Evolutionary conservation across 768 basidiomycete species (phyloP), one percentile per base, ranked within the genome.

Genomic region (Rubroboletus pulcherrimus): DNA sequence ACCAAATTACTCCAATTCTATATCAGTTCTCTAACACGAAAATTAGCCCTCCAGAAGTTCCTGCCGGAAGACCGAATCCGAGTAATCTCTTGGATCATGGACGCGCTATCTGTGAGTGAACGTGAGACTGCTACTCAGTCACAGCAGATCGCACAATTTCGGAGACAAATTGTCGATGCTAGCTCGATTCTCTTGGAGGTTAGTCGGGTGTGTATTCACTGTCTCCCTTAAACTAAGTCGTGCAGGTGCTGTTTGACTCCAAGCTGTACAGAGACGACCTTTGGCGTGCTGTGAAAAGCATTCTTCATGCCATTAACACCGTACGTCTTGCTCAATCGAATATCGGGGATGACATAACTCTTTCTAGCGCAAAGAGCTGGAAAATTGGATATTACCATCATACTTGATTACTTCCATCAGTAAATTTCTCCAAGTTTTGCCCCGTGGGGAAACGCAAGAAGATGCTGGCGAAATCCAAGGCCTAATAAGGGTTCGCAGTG

Each of bases 401-500:
- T 68, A 77, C 59, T 64, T 83, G 39, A 58, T 72, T 26, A 62
- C 70, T 38, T 66, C 71, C 17, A 62, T 81, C 57, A 67, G 63
- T 55, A 69, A 65, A 60, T 64, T 64, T 57, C 44, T 44, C 21
- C 67, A 72, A 64, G 59, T 63, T 34, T 59, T 64, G 53, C 49
- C 67, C 12, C 62, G 55, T 63, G 56, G 61, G 43, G 58, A 62
- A 46, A 54, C 56, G n/a, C 61, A 58, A 62, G 66, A 66, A 44
- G 61, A 55, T 15, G 54, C 50, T 30, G 46, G 55, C 61, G 74
- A 73, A 55, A 64, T 80, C 35, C 72, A 76, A 68, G 67, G 66
- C 53, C 74, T 81, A 57, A 77, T 80, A 54, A 82, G 77, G 81
- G 81, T 83, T 81, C 79, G 81, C 78, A 77, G 63, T 74, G 76